Evolutionary conservation across 2,329 filamentous ascomycete genomes (phyloP).

Genomic region (Hypocreales sp.): DNA sequence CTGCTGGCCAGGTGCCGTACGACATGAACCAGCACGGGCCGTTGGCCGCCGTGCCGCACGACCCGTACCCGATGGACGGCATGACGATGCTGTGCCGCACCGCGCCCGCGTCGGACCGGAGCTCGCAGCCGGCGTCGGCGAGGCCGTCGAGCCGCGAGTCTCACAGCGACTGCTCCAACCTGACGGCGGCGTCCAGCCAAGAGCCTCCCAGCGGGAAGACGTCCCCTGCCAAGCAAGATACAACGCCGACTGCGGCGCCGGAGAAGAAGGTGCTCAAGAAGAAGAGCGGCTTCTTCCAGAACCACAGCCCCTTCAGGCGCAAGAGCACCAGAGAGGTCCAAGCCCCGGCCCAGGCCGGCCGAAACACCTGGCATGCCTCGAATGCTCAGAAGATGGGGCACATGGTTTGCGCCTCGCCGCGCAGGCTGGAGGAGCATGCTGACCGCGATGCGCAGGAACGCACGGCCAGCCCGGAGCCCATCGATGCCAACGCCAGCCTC

Average conservation of each 20-base stretch:
- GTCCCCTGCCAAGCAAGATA: slow-evolving; percentile 56
- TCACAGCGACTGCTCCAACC: slow-evolving; percentile 79
- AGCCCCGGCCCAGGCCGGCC: slow-evolving; percentile 21
- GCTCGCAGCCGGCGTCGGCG: slow-evolving; percentile 37
- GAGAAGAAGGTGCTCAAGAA: slow-evolving; percentile 55
- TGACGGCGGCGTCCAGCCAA: slow-evolving; percentile 75
- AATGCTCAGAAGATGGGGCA: slow-evolving; percentile 7
- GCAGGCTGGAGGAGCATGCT: not conserved
- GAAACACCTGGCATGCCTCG: slow-evolving; percentile 44
- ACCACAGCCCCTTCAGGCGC: slow-evolving; percentile 79
- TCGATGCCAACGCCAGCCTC: slow-evolving; percentile 82
- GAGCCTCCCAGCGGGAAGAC: slow-evolving; percentile 60
- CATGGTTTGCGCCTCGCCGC: slow-evolving; percentile 1
- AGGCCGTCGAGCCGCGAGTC: slow-evolving; percentile 76
- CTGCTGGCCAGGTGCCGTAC: slow-evolving; percentile 11
- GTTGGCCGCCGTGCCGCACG: slow-evolving; percentile 63
- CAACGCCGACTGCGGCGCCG: slow-evolving; percentile 29
- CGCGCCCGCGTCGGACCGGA: slow-evolving; percentile 42
- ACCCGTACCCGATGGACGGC: slow-evolving; percentile 85
- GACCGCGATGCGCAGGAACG: slow-evolving; percentile 17
- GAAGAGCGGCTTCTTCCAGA: slow-evolving; percentile 82
- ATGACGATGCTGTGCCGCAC: slow-evolving; percentile 96
- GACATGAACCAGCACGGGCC: slow-evolving; percentile 41
- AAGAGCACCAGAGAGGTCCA: slow-evolving; percentile 69
- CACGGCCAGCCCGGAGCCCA: slow-evolving; percentile 60